A percentile compares a stretch with the other conserved stretches of the same genome.
Conservation (phyloP, 805 yeast species). For the Yarrowia sp. region DNA sequence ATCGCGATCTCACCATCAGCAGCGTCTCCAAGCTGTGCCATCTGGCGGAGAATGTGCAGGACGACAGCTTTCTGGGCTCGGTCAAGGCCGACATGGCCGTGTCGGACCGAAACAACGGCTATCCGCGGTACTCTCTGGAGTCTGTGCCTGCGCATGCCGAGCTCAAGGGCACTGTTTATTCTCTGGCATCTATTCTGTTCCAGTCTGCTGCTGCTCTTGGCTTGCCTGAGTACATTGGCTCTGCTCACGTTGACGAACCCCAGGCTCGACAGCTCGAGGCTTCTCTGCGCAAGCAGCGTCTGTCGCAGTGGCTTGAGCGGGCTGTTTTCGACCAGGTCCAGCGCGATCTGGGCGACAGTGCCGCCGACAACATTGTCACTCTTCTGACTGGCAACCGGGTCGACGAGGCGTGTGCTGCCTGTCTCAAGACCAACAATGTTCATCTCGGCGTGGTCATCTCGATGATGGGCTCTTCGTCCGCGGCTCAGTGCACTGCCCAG, state of each 20-base stretch:
- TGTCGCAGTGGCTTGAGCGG: not conserved
- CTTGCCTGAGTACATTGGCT: not conserved
- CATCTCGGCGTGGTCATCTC: conserved; percentile 73
- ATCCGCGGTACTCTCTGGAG: conserved; percentile 16
- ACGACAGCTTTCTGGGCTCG: not conserved
- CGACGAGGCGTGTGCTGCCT: conserved; percentile 57
- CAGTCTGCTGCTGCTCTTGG: not conserved
- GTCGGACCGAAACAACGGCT: conserved; percentile 2
- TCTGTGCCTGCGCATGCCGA: not conserved
- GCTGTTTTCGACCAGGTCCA: not conserved
- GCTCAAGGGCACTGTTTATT: conserved; percentile 3
- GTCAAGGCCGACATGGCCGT: not conserved
- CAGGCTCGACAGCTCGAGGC: not conserved
- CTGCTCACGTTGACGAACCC: not conserved
- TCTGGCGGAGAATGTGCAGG: not conserved
- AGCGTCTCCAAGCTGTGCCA: not conserved
- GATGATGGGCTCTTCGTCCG: conserved; percentile 53
- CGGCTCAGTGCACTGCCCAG: not conserved
- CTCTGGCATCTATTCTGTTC: conserved; percentile 17
- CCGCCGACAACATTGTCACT: conserved; percentile 44
- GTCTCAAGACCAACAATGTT: conserved; percentile 58
- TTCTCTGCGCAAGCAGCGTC: not conserved
- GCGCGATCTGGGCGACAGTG: conserved; percentile 41
- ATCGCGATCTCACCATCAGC: not conserved
- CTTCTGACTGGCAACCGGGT: conserved; percentile 51